These are phyloP conservation scores for Vanderwaltozyma yarrowii DNA, from an alignment of 805 yeast genomes.

Conservation along the genomic window DNA sequence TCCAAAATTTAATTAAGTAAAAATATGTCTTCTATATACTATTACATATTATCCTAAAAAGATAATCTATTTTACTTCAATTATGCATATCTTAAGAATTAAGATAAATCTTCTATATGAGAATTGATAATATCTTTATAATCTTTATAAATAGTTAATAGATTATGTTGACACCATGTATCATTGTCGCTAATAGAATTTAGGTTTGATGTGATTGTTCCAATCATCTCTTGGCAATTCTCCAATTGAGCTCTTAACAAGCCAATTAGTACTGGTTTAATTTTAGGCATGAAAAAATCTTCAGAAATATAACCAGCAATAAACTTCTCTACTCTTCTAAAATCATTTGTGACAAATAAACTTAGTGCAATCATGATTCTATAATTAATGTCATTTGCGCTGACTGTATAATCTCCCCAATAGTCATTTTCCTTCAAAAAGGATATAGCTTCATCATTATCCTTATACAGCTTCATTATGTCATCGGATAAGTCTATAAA, in stretches of 20 bases:
- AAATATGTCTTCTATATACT: no score
- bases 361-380: slow-evolving; percentile 72
- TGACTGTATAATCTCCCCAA: slow-evolving; percentile 65
- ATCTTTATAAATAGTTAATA: slow-evolving; percentile 12
- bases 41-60: no score
- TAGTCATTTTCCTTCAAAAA: slow-evolving; percentile 47
- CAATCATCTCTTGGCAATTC: no score
- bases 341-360: slow-evolving; percentile 25
- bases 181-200: no score
- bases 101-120: neutral
- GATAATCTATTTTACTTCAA: no score
- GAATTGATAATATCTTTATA: slow-evolving; percentile 4
- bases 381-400: slow-evolving; percentile 46
- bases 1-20: no score
- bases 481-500: slow-evolving; percentile 49
- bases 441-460: slow-evolving; percentile 26
- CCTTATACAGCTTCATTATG: slow-evolving; percentile 29
- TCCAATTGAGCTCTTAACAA: slow-evolving; percentile 2
- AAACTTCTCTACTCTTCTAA: slow-evolving; percentile 17
- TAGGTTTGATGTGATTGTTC: no score
- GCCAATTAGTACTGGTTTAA: neutral
- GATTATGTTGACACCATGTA: slow-evolving; percentile 7
- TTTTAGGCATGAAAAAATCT: slow-evolving; percentile 15
- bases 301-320: slow-evolving; percentile 23
- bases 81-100: no score